Percentiles rank a stretch among this genome's conserved stretches.
phyloP scores from a whole-genome alignment of 2,329 filamentous ascomycete genomes.

The Setomelanomma holmii region DNA sequence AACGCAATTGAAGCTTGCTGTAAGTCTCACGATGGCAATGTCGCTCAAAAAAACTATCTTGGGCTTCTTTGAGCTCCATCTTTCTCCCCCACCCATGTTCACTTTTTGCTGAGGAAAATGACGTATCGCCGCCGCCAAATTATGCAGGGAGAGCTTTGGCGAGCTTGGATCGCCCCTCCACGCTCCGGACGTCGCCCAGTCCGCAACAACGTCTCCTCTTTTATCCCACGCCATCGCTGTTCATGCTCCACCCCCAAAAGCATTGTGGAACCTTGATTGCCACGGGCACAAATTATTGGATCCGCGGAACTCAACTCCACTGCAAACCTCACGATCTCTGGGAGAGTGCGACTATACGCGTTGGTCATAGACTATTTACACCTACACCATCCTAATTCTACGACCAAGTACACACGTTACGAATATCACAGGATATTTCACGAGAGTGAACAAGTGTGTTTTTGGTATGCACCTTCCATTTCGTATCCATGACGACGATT shows the following conservation, averaged over 20 bases:
- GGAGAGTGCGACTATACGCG: too few relatives aligned
- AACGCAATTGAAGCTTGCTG: constrained; percentile 7
- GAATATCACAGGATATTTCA: too few relatives aligned
- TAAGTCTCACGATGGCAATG: constrained; percentile 14
- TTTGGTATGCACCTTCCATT: background rate
- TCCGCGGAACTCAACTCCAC: background rate
- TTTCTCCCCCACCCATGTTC: constrained; percentile 23
- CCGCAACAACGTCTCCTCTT: constrained; percentile 26
- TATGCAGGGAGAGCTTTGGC: constrained; percentile 32
- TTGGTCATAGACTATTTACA: too few relatives aligned
- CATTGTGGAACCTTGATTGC: constrained; percentile 19
- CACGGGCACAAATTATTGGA: background rate
- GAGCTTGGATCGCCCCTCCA: constrained; percentile 18
- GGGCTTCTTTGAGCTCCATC: constrained; percentile 21
- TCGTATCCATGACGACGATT: background rate
- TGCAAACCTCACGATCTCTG: too few relatives aligned
- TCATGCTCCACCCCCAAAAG: constrained; percentile 25
- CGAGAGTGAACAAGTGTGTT: too few relatives aligned
- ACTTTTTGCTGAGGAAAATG: constrained; percentile 25
- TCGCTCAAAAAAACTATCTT: constrained; percentile 10
- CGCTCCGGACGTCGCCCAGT: constrained; percentile 11
- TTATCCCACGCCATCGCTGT: constrained; percentile 23
- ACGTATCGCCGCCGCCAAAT: constrained; percentile 27
- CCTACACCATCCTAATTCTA: too few relatives aligned
- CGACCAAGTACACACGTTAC: too few relatives aligned